These are phyloP conservation scores for Russula sp. DNA, from an alignment of 768 basidiomycete genomes.

Conservation along the genomic window DNA sequence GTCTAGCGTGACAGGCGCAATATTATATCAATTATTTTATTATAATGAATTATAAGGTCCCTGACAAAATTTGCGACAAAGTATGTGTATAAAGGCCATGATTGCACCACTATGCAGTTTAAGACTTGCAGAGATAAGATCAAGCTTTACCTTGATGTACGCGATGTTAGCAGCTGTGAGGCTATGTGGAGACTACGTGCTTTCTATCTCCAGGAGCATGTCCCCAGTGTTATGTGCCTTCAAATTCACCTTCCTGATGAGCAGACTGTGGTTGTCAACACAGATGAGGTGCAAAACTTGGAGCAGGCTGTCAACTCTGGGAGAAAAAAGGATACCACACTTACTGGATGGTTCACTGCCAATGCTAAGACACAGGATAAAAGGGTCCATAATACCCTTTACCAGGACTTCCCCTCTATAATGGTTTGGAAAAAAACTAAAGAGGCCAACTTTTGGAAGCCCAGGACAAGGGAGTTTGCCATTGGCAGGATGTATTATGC, in stretches of 20 bases:
- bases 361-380: slow-evolving; percentile 10
- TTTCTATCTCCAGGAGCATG: background rate
- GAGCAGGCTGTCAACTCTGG: slow-evolving; percentile 15
- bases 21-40: too few relatives aligned
- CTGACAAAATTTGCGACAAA: too few relatives aligned
- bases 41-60: too few relatives aligned
- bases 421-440: slow-evolving; percentile 20
- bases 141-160: slow-evolving; percentile 28
- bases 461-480: slow-evolving; percentile 24
- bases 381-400: slow-evolving; percentile 36
- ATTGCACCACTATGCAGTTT: slow-evolving; percentile 32
- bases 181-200: background rate
- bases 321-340: slow-evolving; percentile 25
- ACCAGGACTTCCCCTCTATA: slow-evolving; percentile 19
- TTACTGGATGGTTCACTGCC: slow-evolving; percentile 29
- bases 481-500: background rate
- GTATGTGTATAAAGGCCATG: slow-evolving; percentile 44
- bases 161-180: background rate
- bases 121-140: slow-evolving; percentile 31
- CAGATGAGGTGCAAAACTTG: slow-evolving; percentile 24
- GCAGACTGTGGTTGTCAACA: slow-evolving; percentile 31
- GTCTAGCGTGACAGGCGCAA: too few relatives aligned
- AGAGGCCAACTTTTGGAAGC: slow-evolving; percentile 27
- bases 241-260: background rate
- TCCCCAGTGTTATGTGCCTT: background rate